Base-by-base conservation (phyloP, 805 yeast genomes). In the Candida bentonensis region DNA sequence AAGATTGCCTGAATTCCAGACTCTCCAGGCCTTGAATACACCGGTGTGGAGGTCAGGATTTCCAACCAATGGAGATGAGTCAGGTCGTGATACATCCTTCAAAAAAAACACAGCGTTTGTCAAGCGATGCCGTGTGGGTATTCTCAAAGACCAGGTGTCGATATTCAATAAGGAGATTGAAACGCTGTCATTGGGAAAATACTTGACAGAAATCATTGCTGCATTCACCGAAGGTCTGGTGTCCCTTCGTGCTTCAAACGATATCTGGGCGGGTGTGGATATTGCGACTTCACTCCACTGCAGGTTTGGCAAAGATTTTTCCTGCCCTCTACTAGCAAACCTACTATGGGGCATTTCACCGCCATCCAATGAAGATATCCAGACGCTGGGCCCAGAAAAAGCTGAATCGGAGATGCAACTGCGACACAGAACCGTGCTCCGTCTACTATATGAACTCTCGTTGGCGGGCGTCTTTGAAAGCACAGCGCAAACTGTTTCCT, bases 21-120 rank as follows among this genome's bases (percentile, higher is more conserved):
- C 36, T 11, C 36, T 30, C 20, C 11, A 17, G n/a, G 36, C 11
- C 7, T 30, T 30, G n/a, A 30, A 30, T 30, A 17, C 7, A 15
- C 17, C 7, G 20, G 17, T 11, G 20, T 30, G 11, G 36, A 9
- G n/a, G n/a, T 5, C 5, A 13, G 17, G 46, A 22, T 7, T 22
- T 23, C 36, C 47, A 30, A 13, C 45, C 51, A 5, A 48, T 46
- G 15, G 42, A 52, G 7, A 73, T n/a, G 4, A 4, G 15, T 9
- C 23, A 4, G 39, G 72, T 48, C 59, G 78, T 7, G 95, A 87
- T 56, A 67, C 94, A 0, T 80, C 88, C 46, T 65, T 87, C 51
- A 87, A 87, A 66, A 83, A 80, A 58, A 84, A 88, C 42, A 60
- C 85, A 2, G 81, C 86, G 0, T 82, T 84, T 54, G 78, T 86